phyloP scores from a whole-genome alignment of 331 rosid genomes.

The Pyrus hybrid region DNA sequence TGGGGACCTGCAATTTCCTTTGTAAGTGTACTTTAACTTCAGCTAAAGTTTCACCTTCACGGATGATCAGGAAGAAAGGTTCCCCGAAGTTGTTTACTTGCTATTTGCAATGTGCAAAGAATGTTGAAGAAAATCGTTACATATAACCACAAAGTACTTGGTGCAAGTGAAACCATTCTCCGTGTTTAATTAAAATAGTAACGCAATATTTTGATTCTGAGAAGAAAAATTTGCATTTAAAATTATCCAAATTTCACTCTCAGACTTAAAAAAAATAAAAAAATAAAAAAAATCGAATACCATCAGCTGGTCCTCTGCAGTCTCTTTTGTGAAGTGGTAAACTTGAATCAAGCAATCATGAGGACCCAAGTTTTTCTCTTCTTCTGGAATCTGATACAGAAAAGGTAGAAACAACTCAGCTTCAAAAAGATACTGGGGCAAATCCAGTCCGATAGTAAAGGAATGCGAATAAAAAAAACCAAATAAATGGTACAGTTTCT shows the following conservation, averaged over 20 bases:
- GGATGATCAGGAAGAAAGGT: conserved; percentile 77
- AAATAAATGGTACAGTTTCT: neutral
- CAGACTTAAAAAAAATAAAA: neutral
- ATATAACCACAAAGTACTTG: neutral
- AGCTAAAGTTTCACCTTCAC: conserved; percentile 69
- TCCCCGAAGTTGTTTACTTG: conserved; percentile 89
- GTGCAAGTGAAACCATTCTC: neutral
- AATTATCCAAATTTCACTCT: no score
- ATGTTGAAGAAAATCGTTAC: neutral
- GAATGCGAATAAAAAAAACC: neutral
- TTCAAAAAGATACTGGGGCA: neutral
- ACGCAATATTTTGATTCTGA: neutral
- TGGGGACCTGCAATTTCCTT: conserved; percentile 71
- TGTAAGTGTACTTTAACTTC: conserved; percentile 73
- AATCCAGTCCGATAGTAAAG: neutral
- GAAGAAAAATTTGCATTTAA: no score
- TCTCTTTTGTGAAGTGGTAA: conserved; percentile 75
- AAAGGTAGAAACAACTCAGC: neutral
- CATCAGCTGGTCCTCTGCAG: conserved; percentile 51
- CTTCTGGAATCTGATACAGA: conserved; percentile 62
- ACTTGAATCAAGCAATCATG: conserved; percentile 84
- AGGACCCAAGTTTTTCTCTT: conserved; percentile 65
- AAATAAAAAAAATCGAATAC: conserved; percentile 15
- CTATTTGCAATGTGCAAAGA: conserved; percentile 24
- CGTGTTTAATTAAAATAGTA: neutral